Percentiles rank a stretch among this genome's conserved stretches.
These are phyloP conservation scores for Wickerhamiella pararugosa DNA, from an alignment of 1,139 yeast genomes.

Conservation along the genomic window DNA sequence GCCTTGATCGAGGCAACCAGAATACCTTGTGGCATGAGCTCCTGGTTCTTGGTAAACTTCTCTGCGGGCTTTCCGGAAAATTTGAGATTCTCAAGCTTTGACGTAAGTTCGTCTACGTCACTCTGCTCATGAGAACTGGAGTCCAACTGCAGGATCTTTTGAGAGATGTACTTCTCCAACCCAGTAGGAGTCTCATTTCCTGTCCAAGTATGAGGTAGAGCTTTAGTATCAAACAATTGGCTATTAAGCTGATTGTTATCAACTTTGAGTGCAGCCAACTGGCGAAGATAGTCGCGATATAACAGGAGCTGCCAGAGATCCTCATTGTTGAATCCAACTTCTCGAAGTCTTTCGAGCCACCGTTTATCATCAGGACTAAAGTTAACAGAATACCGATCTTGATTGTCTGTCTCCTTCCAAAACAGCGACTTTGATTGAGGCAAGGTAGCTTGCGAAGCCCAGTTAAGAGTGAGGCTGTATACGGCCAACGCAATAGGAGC, in stretches of 20 bases:
- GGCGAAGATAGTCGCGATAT: conserved; percentile 50
- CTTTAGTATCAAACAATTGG: conserved; percentile 9
- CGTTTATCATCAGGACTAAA: conserved; percentile 44
- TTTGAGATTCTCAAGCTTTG: neutral
- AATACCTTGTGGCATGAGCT: conserved; percentile 28
- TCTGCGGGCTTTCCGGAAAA: conserved; percentile 6
- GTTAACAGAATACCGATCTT: conserved; percentile 6
- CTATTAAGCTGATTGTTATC: too few species aligned
- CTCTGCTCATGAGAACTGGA: neutral
- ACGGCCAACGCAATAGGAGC: conserved; percentile 53
- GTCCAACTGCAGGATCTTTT: neutral
- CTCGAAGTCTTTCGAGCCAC: conserved; percentile 55
- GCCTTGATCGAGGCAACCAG: conserved; percentile 47
- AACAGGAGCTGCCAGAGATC: conserved; percentile 65
- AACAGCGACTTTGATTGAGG: conserved; percentile 39
- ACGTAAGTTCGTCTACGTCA: neutral
- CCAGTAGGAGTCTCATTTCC: conserved; percentile 8
- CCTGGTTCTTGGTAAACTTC: neutral
- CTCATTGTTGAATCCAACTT: conserved; percentile 52
- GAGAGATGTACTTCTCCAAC: conserved; percentile 8
- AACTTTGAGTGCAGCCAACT: conserved; percentile 31
- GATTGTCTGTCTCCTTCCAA: conserved; percentile 37
- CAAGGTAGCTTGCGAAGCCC: conserved; percentile 50
- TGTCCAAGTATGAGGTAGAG: conserved; percentile 4
- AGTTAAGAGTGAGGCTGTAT: conserved; percentile 47